Conservation (phyloP, 352 stramenopile genomes). For the Phytophthora palmivora region DNA sequence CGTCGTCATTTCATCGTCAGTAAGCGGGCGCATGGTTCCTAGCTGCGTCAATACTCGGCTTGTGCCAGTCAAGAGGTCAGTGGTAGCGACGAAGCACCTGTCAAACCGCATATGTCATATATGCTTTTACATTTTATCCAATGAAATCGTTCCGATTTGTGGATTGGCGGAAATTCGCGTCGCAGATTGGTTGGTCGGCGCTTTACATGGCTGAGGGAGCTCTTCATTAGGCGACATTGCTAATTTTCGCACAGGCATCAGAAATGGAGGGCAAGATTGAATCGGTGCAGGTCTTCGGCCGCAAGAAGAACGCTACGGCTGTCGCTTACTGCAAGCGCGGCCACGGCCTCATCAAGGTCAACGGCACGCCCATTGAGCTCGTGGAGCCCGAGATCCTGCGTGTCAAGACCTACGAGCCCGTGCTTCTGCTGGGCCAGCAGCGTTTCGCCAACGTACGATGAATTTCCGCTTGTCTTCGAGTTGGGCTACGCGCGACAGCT, state of each 20-base stretch:
- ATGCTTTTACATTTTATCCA: slow-evolving; percentile 18
- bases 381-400: slow-evolving; percentile 98
- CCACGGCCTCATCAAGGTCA: slow-evolving; percentile 99
- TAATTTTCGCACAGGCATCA: slow-evolving; percentile 83
- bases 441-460: slow-evolving; percentile 97
- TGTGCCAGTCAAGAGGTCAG: slow-evolving; percentile 23
- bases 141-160: background rate
- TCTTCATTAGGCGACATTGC: slow-evolving; percentile 42
- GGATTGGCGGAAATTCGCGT: too few species aligned
- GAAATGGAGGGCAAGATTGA: slow-evolving; percentile 91
- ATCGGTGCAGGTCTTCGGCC: slow-evolving; percentile 90
- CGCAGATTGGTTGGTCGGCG: slow-evolving; percentile 40
- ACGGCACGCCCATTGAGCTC: slow-evolving; percentile 98
- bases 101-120: slow-evolving; percentile 27
- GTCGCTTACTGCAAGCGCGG: slow-evolving; percentile 99
- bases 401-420: slow-evolving; percentile 99
- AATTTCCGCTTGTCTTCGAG: slow-evolving; percentile 32
- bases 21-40: slow-evolving; percentile 95
- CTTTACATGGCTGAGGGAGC: slow-evolving; percentile 12
- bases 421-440: slow-evolving; percentile 98
- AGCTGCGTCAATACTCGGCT: slow-evolving; percentile 3
- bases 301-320: slow-evolving; percentile 99
- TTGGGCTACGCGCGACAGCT: slow-evolving; percentile 38
- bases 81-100: slow-evolving; percentile 27
- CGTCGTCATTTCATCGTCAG: slow-evolving; percentile 96